Conservation (phyloP, 768 basidiomycete genomes). For the Tylopilus vinaceipallidus region DNA sequence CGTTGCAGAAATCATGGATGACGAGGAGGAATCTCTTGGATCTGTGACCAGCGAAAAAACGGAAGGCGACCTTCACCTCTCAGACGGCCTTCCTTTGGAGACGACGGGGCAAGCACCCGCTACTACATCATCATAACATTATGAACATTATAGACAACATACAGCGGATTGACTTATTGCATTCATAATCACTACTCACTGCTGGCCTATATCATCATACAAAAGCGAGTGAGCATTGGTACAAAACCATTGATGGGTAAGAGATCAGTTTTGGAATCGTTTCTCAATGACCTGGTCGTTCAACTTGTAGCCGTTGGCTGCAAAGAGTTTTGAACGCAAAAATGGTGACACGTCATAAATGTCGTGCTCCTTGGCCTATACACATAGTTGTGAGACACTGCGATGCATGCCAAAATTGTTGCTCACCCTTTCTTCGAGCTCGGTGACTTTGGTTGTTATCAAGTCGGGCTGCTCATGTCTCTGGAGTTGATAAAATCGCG, state of each 20-base stretch:
- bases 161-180: slow-evolving; percentile 27
- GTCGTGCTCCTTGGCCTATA: slow-evolving; percentile 92
- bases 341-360: slow-evolving; percentile 90
- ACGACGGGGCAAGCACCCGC: slow-evolving; percentile 8
- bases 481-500: slow-evolving; percentile 77
- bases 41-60: slow-evolving; percentile 2
- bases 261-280: slow-evolving; percentile 48
- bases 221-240: slow-evolving; percentile 7
- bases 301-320: slow-evolving; percentile 84
- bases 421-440: slow-evolving; percentile 85
- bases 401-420: background rate
- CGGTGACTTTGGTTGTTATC: slow-evolving; percentile 71
- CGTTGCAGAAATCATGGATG: slow-evolving; percentile 61
- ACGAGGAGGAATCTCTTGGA: slow-evolving; percentile 46
- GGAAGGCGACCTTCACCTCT: slow-evolving; percentile 2
- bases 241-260: slow-evolving; percentile 8
- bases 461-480: slow-evolving; percentile 74
- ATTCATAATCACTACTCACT: slow-evolving; percentile 32
- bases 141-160: slow-evolving; percentile 23
- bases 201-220: slow-evolving; percentile 16
- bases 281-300: slow-evolving; percentile 69
- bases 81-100: slow-evolving; percentile 7
- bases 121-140: slow-evolving; percentile 18
- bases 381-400: slow-evolving; percentile 11
- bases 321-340: slow-evolving; percentile 80